These are phyloP conservation scores for Suillus fuscotomentosus DNA, from an alignment of 768 basidiomycete genomes.

Conservation along the genomic window DNA sequence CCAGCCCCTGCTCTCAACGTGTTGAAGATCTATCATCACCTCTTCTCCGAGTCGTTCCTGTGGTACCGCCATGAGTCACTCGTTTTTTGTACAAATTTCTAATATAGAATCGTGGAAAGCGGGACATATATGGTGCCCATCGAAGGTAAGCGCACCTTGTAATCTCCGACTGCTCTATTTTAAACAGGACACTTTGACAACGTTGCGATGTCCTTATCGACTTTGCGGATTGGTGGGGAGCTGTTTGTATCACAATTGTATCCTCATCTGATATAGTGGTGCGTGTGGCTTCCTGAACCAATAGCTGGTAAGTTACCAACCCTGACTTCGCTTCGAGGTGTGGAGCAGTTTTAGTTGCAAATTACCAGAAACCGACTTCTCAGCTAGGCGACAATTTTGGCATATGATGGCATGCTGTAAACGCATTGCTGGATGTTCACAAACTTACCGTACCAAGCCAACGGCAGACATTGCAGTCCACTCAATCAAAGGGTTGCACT, in stretches of 20 bases:
- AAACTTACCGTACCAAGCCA: background rate
- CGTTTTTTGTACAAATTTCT: background rate
- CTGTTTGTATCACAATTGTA: conserved; percentile 18
- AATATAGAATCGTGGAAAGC: background rate
- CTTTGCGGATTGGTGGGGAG: conserved; percentile 21
- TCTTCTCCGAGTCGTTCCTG: background rate
- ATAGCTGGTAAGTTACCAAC: background rate
- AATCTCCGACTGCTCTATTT: conserved; percentile 1
- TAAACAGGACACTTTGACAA: background rate
- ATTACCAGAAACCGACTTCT: background rate
- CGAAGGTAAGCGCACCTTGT: background rate
- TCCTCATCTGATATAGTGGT: background rate
- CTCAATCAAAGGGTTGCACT: background rate
- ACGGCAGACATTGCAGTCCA: background rate
- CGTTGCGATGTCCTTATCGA: background rate
- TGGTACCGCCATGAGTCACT: background rate
- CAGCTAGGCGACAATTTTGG: background rate
- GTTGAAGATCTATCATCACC: background rate
- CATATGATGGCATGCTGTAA: background rate
- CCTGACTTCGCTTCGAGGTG: background rate
- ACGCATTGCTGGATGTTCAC: background rate
- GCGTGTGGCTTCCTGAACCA: background rate
- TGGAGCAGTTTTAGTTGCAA: background rate
- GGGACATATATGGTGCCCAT: background rate
- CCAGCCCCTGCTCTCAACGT: background rate